Conservation (phyloP, 2,329 filamentous ascomycete species). For the Fusarium marasasianum region DNA sequence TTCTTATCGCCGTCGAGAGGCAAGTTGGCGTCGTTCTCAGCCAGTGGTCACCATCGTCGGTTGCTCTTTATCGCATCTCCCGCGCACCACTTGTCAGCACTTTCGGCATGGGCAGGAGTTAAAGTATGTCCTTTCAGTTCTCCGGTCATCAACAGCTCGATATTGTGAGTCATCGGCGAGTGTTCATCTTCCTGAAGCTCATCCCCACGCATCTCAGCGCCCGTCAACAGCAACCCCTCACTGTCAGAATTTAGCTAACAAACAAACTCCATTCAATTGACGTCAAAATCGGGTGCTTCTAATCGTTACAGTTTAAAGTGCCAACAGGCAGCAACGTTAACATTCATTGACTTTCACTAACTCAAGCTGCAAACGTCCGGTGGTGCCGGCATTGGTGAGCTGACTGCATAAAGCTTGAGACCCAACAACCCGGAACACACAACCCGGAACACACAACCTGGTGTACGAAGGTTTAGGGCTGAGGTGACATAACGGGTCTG, state of each 20-base stretch:
- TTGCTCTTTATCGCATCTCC: not conserved
- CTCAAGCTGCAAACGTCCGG: not conserved
- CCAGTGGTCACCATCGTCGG: not conserved
- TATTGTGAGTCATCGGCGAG: not conserved
- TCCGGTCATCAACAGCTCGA: too few relatives aligned
- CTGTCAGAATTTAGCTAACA: not conserved
- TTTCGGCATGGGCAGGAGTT: not conserved
- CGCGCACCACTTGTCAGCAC: fast-evolving
- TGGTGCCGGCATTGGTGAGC: not conserved
- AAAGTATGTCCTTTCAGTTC: not conserved
- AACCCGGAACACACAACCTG: not conserved
- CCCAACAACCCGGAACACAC: not conserved
- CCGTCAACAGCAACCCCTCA: not conserved
- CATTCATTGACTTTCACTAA: not conserved
- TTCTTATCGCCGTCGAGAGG: not conserved
- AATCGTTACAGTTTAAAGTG: not conserved
- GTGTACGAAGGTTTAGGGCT: not conserved
- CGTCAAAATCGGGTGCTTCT: not conserved
- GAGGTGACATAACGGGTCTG: not conserved
- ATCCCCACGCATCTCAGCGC: not conserved
- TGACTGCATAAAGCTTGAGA: conserved; percentile 9
- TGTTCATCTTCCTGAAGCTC: not conserved
- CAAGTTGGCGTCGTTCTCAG: not conserved
- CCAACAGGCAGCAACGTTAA: not conserved
- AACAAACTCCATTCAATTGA: not conserved